Conservation (phyloP, 352 stramenopile genomes). For the Pythium pyrilobum region DNA sequence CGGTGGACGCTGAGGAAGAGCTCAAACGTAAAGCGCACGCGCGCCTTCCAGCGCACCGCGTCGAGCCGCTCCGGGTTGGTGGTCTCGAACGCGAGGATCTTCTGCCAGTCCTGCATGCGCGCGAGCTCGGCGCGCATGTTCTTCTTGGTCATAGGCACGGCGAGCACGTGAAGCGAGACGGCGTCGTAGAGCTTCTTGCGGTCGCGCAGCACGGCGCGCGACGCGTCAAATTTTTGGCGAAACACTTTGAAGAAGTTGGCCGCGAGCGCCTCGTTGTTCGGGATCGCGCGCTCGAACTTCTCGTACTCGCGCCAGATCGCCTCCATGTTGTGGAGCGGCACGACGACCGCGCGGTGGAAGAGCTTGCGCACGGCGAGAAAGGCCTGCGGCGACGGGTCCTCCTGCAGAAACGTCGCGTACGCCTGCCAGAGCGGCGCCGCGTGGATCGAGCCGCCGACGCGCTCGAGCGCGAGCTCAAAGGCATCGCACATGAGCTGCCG, state of each 20-base stretch:
- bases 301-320: slow-evolving; percentile 85
- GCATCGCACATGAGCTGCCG: slow-evolving; percentile 80
- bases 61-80: slow-evolving; percentile 79
- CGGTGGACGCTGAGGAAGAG: slow-evolving; percentile 73
- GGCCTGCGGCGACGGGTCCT: slow-evolving; percentile 64
- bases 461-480: slow-evolving; percentile 76
- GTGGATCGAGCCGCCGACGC: slow-evolving; percentile 78
- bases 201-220: slow-evolving; percentile 71
- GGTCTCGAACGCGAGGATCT: slow-evolving; percentile 72
- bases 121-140: slow-evolving; percentile 31
- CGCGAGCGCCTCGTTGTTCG: slow-evolving; percentile 82
- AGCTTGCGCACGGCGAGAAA: slow-evolving; percentile 79
- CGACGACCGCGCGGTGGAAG: slow-evolving; percentile 76
- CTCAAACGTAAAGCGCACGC: slow-evolving; percentile 82
- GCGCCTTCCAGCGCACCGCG: slow-evolving; percentile 66
- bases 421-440: slow-evolving; percentile 76
- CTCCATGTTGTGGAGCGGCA: slow-evolving; percentile 77
- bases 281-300: slow-evolving; percentile 83
- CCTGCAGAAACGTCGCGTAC: slow-evolving; percentile 77
- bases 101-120: slow-evolving; percentile 75
- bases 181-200: slow-evolving; percentile 81
- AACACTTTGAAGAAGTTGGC: slow-evolving; percentile 89
- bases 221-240: slow-evolving; percentile 75
- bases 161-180: slow-evolving; percentile 66
- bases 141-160: slow-evolving; percentile 33